Evolutionary conservation across 1,284 basidiomycete species (phyloP), one percentile per base, ranked within the genome.

Genomic region (Trichosporon ovoides): DNA sequence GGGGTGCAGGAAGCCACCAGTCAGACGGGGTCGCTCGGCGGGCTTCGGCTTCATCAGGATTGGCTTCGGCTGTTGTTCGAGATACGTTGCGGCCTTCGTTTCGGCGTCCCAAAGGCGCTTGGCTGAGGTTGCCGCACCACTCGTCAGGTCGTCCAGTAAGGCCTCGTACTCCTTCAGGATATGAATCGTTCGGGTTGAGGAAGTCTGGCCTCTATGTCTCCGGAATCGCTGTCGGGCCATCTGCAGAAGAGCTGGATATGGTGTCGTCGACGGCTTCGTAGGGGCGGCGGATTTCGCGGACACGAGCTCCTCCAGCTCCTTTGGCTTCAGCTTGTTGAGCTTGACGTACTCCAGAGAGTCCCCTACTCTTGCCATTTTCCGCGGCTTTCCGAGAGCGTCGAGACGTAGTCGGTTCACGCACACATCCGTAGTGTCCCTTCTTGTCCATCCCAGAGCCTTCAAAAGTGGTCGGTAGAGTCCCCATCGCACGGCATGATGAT

Each of bases 401-500:
- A 48, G 43, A 7, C 43, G 43, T 28, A 48, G n/a, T 12, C 43
- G 22, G 43, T 28, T 28, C 22, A 48, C 22, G 24, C 43, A n/a
- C 22, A 48, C 28, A 16, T 48, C 43, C 14, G 24, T 48, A 12
- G 43, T 22, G 16, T 48, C 43, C 43, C 24, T 3, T n/a, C 43
- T 69, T 62, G 54, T 71, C 66, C 43, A 48, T 16, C 50, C 34
- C 38, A 48, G 35, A 12, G 81, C 71, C 31, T 80, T 79, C 46
- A 89, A 69, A 7, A 93, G 78, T 7, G 84, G 82, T 22, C 89
- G 81, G 71, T 91, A 93, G 10, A 92, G 77, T 0, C 80, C 71
- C 84, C 85, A 85, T 70, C 87, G 73, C 0, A 88, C 91, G 2
- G 91, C 89, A 31, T 85, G 74, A 22, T 85, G 83, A 72, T 94